phyloP scores from a whole-genome alignment of 371 early-diverging fungal species.

The Capillidium rhysosporum region DNA sequence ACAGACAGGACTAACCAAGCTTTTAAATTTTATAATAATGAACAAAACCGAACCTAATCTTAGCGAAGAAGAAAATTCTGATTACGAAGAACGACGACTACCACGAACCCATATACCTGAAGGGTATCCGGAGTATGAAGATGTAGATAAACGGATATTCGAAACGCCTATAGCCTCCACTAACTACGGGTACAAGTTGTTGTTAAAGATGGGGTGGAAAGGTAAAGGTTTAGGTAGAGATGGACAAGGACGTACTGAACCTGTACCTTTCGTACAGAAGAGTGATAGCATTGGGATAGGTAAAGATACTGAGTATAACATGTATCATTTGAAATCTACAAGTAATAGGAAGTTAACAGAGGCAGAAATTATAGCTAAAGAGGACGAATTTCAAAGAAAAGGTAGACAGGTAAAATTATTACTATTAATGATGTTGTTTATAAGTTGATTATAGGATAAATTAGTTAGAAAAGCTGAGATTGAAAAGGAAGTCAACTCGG shows the following conservation, averaged over 20 bases:
- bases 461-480: not conserved
- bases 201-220: slow-evolving; percentile 1
- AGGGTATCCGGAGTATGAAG: too few relatives aligned
- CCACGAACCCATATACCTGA: too few relatives aligned
- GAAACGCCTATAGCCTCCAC: not conserved
- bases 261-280: not conserved
- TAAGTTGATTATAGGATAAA: not conserved
- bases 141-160: too few relatives aligned
- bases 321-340: not conserved
- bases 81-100: too few relatives aligned
- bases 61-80: too few relatives aligned
- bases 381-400: not conserved
- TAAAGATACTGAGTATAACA: not conserved
- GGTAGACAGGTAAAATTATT: not conserved
- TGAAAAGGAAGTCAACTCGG: not conserved
- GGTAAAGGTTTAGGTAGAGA: not conserved
- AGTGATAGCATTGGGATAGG: not conserved
- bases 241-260: not conserved
- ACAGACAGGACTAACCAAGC: too few relatives aligned
- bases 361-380: not conserved
- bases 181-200: not conserved
- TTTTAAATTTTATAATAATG: too few relatives aligned
- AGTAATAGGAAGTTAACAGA: not conserved
- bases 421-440: not conserved
- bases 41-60: too few relatives aligned